These are phyloP conservation scores for Colletotrichum chlorophyti DNA, from an alignment of 2,329 filamentous ascomycete species.

Conservation along the genomic window DNA sequence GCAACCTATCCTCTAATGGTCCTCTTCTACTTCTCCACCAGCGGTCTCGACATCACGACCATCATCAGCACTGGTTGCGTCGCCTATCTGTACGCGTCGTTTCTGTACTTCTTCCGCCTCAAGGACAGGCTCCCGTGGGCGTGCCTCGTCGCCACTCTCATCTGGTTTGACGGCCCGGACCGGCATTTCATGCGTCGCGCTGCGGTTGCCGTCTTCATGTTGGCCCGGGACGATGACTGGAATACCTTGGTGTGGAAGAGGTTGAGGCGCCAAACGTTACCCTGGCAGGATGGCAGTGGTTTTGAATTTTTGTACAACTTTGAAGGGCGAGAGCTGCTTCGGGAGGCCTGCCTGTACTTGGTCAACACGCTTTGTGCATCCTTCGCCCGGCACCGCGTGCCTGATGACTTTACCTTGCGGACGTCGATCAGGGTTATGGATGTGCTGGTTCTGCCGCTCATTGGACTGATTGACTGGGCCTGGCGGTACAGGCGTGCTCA, in stretches of 20 bases:
- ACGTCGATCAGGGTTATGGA: constrained; percentile 18
- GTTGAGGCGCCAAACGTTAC: constrained; percentile 1
- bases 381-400: constrained; percentile 15
- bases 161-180: constrained; percentile 20
- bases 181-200: constrained; percentile 16
- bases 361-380: constrained; percentile 22
- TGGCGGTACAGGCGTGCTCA: constrained; percentile 20
- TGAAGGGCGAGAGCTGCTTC: constrained; percentile 18
- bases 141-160: constrained; percentile 8
- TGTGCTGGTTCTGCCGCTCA: constrained; percentile 15
- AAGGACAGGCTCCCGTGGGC: constrained; percentile 20
- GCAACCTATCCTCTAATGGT: constrained; percentile 26
- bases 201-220: constrained; percentile 22
- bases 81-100: constrained; percentile 14
- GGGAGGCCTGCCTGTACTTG: constrained; percentile 14
- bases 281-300: constrained; percentile 23
- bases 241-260: not conserved
- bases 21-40: constrained; percentile 14
- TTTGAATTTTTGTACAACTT: constrained; percentile 21
- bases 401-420: constrained; percentile 19
- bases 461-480: constrained; percentile 19
- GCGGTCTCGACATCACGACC: constrained; percentile 4
- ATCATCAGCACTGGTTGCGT: constrained; percentile 1
- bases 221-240: constrained; percentile 23
- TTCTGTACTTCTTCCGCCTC: constrained; percentile 19